phyloP scores from a whole-genome alignment of 2,329 filamentous ascomycete species.

The Teratosphaeria epicoccoides region DNA sequence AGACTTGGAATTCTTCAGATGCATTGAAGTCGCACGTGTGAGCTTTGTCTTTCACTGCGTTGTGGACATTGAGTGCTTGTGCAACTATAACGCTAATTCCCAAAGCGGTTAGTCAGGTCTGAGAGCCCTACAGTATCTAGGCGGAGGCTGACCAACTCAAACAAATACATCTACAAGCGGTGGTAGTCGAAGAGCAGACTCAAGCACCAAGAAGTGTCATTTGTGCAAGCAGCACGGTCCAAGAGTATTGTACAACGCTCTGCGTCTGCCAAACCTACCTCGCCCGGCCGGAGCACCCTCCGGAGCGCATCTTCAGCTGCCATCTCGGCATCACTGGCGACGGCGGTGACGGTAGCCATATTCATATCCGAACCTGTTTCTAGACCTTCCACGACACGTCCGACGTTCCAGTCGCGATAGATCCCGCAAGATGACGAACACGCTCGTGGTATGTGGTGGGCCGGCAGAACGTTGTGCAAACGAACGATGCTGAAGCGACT shows the following conservation, averaged over 20 bases:
- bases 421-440: slow-evolving; percentile 10
- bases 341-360: neutral
- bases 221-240: neutral
- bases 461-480: neutral
- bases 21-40: no score
- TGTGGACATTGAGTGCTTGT: no score
- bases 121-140: neutral
- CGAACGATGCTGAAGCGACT: neutral
- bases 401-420: neutral
- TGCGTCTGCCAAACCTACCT: neutral
- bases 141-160: neutral
- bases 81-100: neutral
- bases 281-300: neutral
- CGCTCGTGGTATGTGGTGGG: slow-evolving; percentile 10
- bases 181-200: neutral
- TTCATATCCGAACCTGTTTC: neutral
- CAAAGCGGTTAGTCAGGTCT: neutral
- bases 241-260: neutral
- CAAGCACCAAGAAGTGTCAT: neutral
- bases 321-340: neutral
- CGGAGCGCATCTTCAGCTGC: neutral
- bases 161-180: neutral
- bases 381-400: neutral
- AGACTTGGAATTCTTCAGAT: no score
- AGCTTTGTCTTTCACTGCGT: no score